Evolutionary conservation across 768 basidiomycete genomes (phyloP), one percentile per base, ranked within the genome.

Genomic region (Suillus subaureus): DNA sequence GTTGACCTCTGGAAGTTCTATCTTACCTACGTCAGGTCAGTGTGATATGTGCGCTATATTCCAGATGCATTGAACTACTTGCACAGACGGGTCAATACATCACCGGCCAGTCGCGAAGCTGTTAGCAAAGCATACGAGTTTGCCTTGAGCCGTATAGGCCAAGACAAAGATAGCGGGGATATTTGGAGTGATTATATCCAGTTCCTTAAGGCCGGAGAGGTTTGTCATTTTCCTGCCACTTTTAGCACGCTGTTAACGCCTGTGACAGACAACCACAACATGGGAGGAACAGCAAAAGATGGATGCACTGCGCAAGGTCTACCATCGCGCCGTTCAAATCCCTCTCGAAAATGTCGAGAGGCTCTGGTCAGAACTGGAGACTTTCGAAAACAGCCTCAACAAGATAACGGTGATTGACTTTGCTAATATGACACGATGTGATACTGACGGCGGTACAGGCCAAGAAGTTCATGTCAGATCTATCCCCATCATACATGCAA

Each of bases 281-380:
- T 98, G 96, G 96, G 97, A 99, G 75, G 89, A 92, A 69, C 93
- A 96, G 71, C 94, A 97, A 73, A 94, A 95, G 75, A 96, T 95
- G 91, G 97, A 97, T 69, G 86, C 89, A 2, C 81, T 99, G 5
- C 88, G 97, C 65, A 94, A 93, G 74, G 89, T 93, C 1, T 97
- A 97, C 79, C 94, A 96, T 72, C 89, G 94, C 61, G 97, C 94
- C 3, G 92, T 99, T 26, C 93, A 94, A 73, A 94, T 97, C 39
- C 97, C 97, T 0, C 84, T 99, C 70, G 92, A 95, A 75, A 96
- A 96, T 72, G 88, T 98, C 70, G 96, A 98, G 74, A 83, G 83
- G 45, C 82, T 99, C 23, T 99, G 97, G 97, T 88, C 91, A 70
- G 95, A 97, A 62, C 90, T 94, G 67, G 95, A 98, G 77, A 81